These are phyloP conservation scores for Endotrypanum monterogeii DNA, from an alignment of 208 protist genomes.

Conservation along the genomic window DNA sequence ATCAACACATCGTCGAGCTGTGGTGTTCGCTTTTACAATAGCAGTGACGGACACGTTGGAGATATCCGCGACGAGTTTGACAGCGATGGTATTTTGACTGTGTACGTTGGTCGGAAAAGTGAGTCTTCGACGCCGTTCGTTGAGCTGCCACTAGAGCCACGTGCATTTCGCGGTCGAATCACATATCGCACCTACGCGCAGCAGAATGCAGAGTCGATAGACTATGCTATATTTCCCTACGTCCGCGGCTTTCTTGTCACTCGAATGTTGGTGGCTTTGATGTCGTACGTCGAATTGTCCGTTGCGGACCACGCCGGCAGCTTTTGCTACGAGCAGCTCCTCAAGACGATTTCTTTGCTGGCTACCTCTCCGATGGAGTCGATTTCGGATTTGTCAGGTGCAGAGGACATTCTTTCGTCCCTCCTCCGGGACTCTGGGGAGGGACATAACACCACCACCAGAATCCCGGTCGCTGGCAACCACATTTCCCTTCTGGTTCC, in stretches of 20 bases:
- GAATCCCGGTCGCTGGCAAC: constrained; percentile 37
- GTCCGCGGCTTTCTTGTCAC: constrained; percentile 77
- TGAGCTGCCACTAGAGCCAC: constrained; percentile 68
- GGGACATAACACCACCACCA: constrained; percentile 31
- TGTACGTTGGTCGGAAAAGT: constrained; percentile 89
- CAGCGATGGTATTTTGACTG: constrained; percentile 77
- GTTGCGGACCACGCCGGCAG: neutral
- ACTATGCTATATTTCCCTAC: constrained; percentile 71
- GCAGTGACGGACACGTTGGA: constrained; percentile 75
- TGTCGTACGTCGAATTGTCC: constrained; percentile 64
- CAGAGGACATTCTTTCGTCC: constrained; percentile 45
- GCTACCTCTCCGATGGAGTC: constrained; percentile 51
- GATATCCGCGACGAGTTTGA: constrained; percentile 85
- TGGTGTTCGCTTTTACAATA: constrained; percentile 89
- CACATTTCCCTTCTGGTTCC: constrained; percentile 10
- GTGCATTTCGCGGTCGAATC: constrained; percentile 82
- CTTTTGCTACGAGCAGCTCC: constrained; percentile 52
- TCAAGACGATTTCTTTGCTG: constrained; percentile 42
- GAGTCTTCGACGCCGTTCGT: constrained; percentile 79
- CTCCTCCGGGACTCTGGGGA: constrained; percentile 42
- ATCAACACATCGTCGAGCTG: constrained; percentile 89
- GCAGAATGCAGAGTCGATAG: constrained; percentile 26
- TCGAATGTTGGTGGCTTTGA: constrained; percentile 86
- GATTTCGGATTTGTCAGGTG: constrained; percentile 37
- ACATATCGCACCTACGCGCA: constrained; percentile 70